phyloP scores from a whole-genome alignment of 2,329 filamentous ascomycete species.

The Amphichorda felina region DNA sequence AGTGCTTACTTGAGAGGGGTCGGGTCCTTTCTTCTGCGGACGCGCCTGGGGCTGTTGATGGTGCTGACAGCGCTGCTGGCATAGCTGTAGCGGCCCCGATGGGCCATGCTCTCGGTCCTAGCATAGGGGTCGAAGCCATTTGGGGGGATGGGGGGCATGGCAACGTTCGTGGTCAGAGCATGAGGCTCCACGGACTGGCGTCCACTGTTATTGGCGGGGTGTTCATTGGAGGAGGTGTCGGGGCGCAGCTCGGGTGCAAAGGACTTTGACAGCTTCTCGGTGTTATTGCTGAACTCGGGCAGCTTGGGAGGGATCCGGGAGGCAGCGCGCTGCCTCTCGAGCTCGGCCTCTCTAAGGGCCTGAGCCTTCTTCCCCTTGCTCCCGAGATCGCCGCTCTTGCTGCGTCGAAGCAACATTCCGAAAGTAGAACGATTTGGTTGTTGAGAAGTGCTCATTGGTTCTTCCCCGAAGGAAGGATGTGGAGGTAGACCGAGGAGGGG shows the following conservation, averaged over 20 bases:
- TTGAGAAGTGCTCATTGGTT: constrained; percentile 3
- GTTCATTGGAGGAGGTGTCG: constrained; percentile 33
- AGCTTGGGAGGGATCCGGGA: constrained; percentile 37
- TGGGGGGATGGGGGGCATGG: constrained; percentile 48
- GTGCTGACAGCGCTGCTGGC: constrained; percentile 84
- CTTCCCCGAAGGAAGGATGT: not conserved
- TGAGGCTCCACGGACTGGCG: constrained; percentile 21
- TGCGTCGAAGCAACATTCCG: constrained; percentile 52
- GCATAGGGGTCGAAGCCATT: constrained; percentile 65
- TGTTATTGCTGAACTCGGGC: constrained; percentile 37
- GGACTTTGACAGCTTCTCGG: constrained; percentile 31
- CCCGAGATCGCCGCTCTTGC: constrained; percentile 54
- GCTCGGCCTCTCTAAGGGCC: constrained; percentile 36
- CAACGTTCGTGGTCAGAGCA: constrained; percentile 29
- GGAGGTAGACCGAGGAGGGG: too few relatives aligned
- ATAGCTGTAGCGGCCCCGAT: constrained; percentile 93
- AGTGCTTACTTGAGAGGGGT: constrained; percentile 83
- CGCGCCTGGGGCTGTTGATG: constrained; percentile 82
- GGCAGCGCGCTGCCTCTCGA: constrained; percentile 36
- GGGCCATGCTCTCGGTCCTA: constrained; percentile 86
- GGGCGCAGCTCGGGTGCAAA: constrained; percentile 44
- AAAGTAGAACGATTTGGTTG: constrained; percentile 28
- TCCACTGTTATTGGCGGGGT: constrained; percentile 6
- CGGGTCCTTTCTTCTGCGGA: constrained; percentile 90
- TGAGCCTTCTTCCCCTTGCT: constrained; percentile 49